Base-by-base conservation (phyloP, 805 yeast genomes). In the Lipomyces yamanashiensis region DNA sequence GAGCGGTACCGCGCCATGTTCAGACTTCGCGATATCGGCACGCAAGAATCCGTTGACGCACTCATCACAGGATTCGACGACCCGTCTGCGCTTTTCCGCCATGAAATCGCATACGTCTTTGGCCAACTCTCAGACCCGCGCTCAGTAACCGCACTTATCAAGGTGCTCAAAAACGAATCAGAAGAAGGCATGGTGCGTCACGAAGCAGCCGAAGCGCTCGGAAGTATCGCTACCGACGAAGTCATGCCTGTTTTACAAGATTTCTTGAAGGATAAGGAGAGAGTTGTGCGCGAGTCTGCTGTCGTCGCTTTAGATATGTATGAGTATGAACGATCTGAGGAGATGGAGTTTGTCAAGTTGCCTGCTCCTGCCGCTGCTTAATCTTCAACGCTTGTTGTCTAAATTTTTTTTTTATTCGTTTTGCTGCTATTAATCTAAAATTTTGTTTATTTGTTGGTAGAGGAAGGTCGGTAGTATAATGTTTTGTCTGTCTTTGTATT, bases 161-260 rank as follows among this genome's bases (percentile, higher is more conserved):
- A 90, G 78, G 91, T 95, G 2, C 83, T 96, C 71, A 86, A 86
- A 71, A 85, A 90, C 76, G 84, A 82, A 64, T 74, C 78, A 15
- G 97, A 95, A 80, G 98, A 96, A 58, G 96, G 96, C 68, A 95
- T 95, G 99, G 99, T 96, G 40, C 88, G 99, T 79, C 99, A 95
- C 75, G 99, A 95, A 80, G 99, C 98, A 63, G 99, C 98, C 33
- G 99, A 95, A 79, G 99, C 99, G 33, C 82, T 96, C 72, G 99
- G 99, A 34, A 85, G 96, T 36, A 95, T 95, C 75, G 98, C 97
- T 34, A 90, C 98, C 9, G 97, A 90, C 72, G 98, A 93, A 63
- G 96, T 93, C 44, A 82, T 93, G 69, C 97, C 98, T 15, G 88
- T 95, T 41, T 84, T 96, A 73, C 84, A 89, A 75, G 80, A 86